Evolutionary conservation across 768 basidiomycete genomes (phyloP).

Genomic region (Pluteus cervinus): DNA sequence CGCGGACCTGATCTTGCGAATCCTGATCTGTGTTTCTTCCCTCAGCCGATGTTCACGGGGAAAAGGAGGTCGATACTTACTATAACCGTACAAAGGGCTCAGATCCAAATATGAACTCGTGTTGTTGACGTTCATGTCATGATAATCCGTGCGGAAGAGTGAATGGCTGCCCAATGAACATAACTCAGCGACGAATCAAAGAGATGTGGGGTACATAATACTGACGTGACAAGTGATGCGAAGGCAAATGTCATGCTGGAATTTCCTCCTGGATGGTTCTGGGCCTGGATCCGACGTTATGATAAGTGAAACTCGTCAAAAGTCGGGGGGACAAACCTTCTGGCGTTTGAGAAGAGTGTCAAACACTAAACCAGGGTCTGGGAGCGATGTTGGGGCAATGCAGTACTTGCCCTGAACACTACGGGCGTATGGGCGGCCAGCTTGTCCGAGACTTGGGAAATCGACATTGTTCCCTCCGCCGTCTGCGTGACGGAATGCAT

Average conservation of each 20-base stretch:
- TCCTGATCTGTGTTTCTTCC: conserved; percentile 31
- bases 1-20: conserved; percentile 36
- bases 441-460: conserved; percentile 40
- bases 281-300: no score
- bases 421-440: conserved; percentile 47
- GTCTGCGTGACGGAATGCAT: conserved; percentile 40
- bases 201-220: background rate
- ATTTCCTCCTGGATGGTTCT: conserved; percentile 48
- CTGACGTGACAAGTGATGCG: conserved; percentile 48
- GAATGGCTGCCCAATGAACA: conserved; percentile 28
- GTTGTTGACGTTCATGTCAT: conserved; percentile 41
- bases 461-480: conserved; percentile 43
- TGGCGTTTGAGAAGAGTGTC: conserved; percentile 47
- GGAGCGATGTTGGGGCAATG: conserved; percentile 34
- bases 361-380: conserved; percentile 56
- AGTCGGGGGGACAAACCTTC: conserved; percentile 25
- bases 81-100: conserved; percentile 49
- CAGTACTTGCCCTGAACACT: conserved; percentile 40
- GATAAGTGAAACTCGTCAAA: conserved; percentile 18
- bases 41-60: conserved; percentile 1
- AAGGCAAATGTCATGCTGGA: conserved; percentile 63
- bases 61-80: conserved; percentile 15
- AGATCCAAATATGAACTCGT: conserved; percentile 54
- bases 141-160: conserved; percentile 43
- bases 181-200: background rate